These are phyloP conservation scores for Arthrocladium fulminans DNA, from an alignment of 2,329 filamentous ascomycete species.

Conservation along the genomic window DNA sequence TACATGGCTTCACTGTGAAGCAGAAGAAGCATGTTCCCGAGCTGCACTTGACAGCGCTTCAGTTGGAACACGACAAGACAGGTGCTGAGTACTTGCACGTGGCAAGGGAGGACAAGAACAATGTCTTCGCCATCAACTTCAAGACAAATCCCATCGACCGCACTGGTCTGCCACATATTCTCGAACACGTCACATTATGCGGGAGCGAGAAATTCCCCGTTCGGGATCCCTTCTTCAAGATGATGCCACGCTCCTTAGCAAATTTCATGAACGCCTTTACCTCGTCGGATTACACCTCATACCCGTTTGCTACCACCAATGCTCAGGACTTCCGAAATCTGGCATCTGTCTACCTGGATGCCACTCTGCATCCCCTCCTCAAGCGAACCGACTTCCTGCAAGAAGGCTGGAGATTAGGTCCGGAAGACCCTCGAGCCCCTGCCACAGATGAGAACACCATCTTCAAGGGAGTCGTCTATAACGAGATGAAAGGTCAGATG, in stretches of 20 bases:
- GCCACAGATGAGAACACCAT: constrained; percentile 42
- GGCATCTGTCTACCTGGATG: constrained; percentile 92
- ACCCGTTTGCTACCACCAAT: constrained; percentile 96
- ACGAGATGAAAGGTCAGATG: constrained; percentile 99
- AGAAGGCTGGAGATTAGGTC: constrained; percentile 93
- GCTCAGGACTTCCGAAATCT: constrained; percentile 90
- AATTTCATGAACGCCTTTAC: constrained; percentile 99
- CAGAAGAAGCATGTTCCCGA: constrained; percentile 88
- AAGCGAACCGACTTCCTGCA: constrained; percentile 90
- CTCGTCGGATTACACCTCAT: constrained; percentile 90
- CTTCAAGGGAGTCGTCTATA: constrained; percentile 97
- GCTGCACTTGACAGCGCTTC: constrained; percentile 81
- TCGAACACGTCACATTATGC: constrained; percentile 94
- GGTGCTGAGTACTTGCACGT: constrained; percentile 94
- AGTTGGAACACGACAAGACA: constrained; percentile 88
- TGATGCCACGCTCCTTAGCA: constrained; percentile 93
- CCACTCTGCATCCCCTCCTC: constrained; percentile 79
- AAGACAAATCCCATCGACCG: constrained; percentile 97
- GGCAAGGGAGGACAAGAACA: constrained; percentile 90
- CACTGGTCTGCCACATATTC: constrained; percentile 90
- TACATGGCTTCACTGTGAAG: constrained; percentile 88
- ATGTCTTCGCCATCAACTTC: constrained; percentile 99
- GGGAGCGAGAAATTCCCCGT: constrained; percentile 97
- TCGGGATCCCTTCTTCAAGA: constrained; percentile 98
- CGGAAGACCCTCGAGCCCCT: constrained; percentile 65